Evolutionary conservation across 768 basidiomycete genomes (phyloP), one percentile per base, ranked within the genome.

Genomic region (Glaciozyma antarctica): DNA sequence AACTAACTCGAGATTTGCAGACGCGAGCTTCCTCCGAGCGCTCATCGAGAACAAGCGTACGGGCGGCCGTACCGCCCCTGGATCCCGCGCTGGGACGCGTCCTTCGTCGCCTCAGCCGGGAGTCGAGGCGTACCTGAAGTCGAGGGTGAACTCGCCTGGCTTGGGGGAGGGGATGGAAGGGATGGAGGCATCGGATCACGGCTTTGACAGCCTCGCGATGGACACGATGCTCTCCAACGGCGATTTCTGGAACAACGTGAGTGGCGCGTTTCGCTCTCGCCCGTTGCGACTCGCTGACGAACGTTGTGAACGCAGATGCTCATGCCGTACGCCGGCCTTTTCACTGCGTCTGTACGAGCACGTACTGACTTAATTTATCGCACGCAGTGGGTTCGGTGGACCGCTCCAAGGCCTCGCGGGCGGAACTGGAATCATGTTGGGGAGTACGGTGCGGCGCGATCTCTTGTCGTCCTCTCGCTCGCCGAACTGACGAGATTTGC

Each of bases 11-110:
- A 17, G 3, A 19, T 13, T 15, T 7, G 3, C 55, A 70, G 69
- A 70, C 53, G 69, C 62, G 22, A 67, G 65, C 0, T 70, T 70
- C 66, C 65, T 70, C 21, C 65, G 69, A 13, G 63, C 58, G 19
- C 61, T 70, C 28, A 65, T 70, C 58, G 69, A 70, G 41, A 70
- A 70, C 65, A 70, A 70, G 58, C 48, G 63, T 5, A 59, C 63
- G n/a, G 69, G 69, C 5, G n/a, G 58, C 16, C 62, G 65, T 21
- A 67, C 66, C 5, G 65, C 63, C 5, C 63, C 69, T 44, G 66
- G 64, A 48, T 70, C 69, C 10, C 65, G 69, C 30, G 69, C 65
- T 1, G 63, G 60, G 8, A 67, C 69, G 22, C 65, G 65, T 0
- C 69, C 66, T 3, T 54, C 49, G 15, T 70, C 69, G 15, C 69